These are phyloP conservation scores for Colletotrichum liaoningense DNA, from an alignment of 2,329 filamentous ascomycete species.

Conservation along the genomic window DNA sequence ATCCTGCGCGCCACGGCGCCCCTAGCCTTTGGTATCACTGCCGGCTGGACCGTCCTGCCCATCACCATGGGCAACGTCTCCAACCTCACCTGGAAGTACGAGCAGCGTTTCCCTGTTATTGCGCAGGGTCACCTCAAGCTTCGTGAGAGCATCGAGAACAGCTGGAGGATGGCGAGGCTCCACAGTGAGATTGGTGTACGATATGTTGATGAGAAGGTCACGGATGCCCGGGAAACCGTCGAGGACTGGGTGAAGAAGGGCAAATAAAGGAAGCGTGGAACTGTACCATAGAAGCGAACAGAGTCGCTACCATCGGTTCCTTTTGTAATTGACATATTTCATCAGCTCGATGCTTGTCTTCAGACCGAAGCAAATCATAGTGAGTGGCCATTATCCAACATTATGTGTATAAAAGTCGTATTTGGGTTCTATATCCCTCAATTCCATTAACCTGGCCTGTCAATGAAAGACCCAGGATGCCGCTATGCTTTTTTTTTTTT, in stretches of 20 bases:
- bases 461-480: slow-evolving; percentile 14
- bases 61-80: slow-evolving; percentile 91
- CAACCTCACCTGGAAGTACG: slow-evolving; percentile 90
- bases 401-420: background rate
- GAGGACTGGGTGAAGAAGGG: slow-evolving; percentile 95
- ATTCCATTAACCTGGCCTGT: background rate
- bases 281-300: slow-evolving; percentile 37
- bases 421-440: slow-evolving; percentile 1
- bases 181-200: slow-evolving; percentile 77
- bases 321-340: slow-evolving; percentile 34
- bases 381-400: background rate
- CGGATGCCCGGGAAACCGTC: slow-evolving; percentile 78
- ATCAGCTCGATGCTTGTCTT: slow-evolving; percentile 1
- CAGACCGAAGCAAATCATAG: background rate
- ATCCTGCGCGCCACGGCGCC: slow-evolving; percentile 83
- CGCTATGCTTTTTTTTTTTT: slow-evolving; percentile 25
- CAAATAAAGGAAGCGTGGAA: slow-evolving; percentile 63
- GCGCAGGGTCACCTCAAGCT: slow-evolving; percentile 83
- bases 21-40: slow-evolving; percentile 81
- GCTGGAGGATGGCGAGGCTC: slow-evolving; percentile 78
- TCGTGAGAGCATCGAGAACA: slow-evolving; percentile 75
- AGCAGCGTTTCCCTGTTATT: slow-evolving; percentile 86
- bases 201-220: slow-evolving; percentile 85
- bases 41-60: slow-evolving; percentile 87
- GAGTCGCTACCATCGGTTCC: slow-evolving; percentile 34